A percentile compares a stretch with the other conserved stretches of the same genome.
Conservation (phyloP, 192 early-diverging fungal species). For the Diversispora eburnea region DNA sequence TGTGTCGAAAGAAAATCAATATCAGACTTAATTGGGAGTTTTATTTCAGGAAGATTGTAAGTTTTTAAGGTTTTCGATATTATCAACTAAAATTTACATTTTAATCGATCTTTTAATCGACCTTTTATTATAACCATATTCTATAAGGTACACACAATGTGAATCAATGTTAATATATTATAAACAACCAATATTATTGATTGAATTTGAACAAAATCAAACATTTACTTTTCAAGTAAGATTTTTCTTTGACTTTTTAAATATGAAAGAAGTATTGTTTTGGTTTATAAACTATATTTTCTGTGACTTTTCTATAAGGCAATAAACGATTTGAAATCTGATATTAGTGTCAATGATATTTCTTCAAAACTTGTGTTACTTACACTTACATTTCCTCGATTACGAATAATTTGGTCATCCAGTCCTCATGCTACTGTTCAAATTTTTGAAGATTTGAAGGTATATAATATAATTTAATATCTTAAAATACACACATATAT, state of each 20-base stretch:
- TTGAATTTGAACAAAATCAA: conserved; percentile 88
- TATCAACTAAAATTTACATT: background rate
- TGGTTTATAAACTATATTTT: too few relatives aligned
- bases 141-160: conserved; percentile 69
- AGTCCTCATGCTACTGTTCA: conserved; percentile 81
- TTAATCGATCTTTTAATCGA: background rate
- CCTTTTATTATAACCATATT: background rate
- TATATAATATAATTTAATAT: conserved; percentile 31
- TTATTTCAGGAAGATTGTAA: conserved; percentile 80
- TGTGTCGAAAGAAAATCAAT: conserved; percentile 93
- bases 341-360: conserved; percentile 60
- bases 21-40: conserved; percentile 79
- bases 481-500: too few relatives aligned
- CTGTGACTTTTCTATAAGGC: conserved; percentile 29
- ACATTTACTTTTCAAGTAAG: conserved; percentile 73
- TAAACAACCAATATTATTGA: conserved; percentile 70
- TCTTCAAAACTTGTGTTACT: conserved; percentile 74
- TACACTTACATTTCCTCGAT: conserved; percentile 75
- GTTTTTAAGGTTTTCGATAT: conserved; percentile 13
- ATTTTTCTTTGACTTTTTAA: conserved; percentile 20
- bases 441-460: conserved; percentile 91
- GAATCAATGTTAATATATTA: conserved; percentile 88
- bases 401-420: conserved; percentile 83
- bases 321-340: conserved; percentile 43
- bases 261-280: background rate